Percentiles rank a stretch among this genome's conserved stretches.
Conservation (phyloP, 2,329 filamentous ascomycete genomes). For the Gaeumannomyces sp. region DNA sequence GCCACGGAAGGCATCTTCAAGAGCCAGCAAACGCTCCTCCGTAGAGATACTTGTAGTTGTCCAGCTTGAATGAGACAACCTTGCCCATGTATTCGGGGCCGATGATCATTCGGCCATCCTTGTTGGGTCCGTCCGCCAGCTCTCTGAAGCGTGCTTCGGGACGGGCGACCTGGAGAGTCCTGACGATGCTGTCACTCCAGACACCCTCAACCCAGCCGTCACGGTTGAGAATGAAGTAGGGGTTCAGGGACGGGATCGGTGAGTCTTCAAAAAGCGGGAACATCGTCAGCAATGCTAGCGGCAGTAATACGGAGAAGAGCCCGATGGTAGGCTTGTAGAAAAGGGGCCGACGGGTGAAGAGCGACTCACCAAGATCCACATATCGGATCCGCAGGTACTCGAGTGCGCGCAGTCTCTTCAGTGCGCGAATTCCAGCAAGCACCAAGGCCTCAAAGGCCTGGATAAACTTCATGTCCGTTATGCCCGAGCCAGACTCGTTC, state of each 20-base stretch:
- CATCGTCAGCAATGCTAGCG: neutral
- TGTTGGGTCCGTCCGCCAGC: slow-evolving; percentile 59
- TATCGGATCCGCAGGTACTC: slow-evolving; percentile 65
- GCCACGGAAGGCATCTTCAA: slow-evolving; percentile 9
- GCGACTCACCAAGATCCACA: slow-evolving; percentile 57
- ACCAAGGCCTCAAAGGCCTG: slow-evolving; percentile 64
- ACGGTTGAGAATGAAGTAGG: slow-evolving; percentile 58
- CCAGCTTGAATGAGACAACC: slow-evolving; percentile 49
- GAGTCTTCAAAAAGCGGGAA: slow-evolving; percentile 44
- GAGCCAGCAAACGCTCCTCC: slow-evolving; percentile 12
- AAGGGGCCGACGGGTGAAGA: neutral
- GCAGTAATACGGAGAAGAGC: no score
- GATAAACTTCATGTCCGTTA: slow-evolving; percentile 68
- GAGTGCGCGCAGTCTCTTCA: slow-evolving; percentile 53
- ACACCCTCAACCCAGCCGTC: slow-evolving; percentile 59
- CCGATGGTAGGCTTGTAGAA: neutral
- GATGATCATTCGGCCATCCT: slow-evolving; percentile 53
- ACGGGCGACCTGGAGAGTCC: slow-evolving; percentile 51
- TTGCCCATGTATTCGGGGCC: slow-evolving; percentile 48
- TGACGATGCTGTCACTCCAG: slow-evolving; percentile 64
- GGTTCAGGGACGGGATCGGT: slow-evolving; percentile 63
- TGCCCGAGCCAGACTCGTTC: slow-evolving; percentile 61
- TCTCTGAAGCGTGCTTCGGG: slow-evolving; percentile 55
- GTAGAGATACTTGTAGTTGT: slow-evolving; percentile 49
- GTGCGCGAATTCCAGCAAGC: slow-evolving; percentile 52